phyloP scores from a whole-genome alignment of 2,329 filamentous ascomycete species.

The Tolypocladium ovalisporum region DNA sequence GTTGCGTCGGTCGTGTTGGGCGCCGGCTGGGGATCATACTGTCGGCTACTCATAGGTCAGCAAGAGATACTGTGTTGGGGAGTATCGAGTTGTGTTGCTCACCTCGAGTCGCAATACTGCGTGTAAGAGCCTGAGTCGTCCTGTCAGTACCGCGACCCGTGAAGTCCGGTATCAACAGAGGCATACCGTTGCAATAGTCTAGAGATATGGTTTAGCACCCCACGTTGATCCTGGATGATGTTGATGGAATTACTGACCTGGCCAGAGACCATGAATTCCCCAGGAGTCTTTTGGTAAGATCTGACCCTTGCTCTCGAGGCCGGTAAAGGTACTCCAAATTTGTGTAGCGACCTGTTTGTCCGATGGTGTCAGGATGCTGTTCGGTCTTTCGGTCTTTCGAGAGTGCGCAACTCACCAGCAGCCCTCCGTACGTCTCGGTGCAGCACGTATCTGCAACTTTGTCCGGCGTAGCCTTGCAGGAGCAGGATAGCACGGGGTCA shows the following conservation, averaged over 20 bases:
- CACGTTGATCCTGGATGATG: not conserved
- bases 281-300: slow-evolving; percentile 44
- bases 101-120: slow-evolving; percentile 53
- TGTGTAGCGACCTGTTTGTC: slow-evolving; percentile 40
- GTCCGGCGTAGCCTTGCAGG: slow-evolving; percentile 27
- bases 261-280: slow-evolving; percentile 52
- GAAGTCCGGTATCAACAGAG: too few species aligned
- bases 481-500: slow-evolving; percentile 34
- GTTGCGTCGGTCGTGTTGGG: slow-evolving; percentile 54
- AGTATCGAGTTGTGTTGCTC: not conserved
- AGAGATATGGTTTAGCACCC: not conserved
- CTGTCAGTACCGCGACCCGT: not conserved
- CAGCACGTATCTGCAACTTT: slow-evolving; percentile 49
- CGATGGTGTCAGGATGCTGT: not conserved
- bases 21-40: slow-evolving; percentile 50
- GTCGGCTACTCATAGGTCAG: slow-evolving; percentile 26
- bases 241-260: slow-evolving; percentile 15
- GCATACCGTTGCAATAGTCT: slow-evolving; percentile 33
- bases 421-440: slow-evolving; percentile 52
- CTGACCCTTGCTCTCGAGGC: slow-evolving; percentile 45
- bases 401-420: slow-evolving; percentile 27
- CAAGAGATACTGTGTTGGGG: too few species aligned
- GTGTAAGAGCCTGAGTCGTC: slow-evolving; percentile 43
- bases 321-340: slow-evolving; percentile 55
- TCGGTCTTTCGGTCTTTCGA: not conserved